A percentile compares a stretch with the other conserved stretches of the same genome.
Conservation (phyloP, 345 rosid genomes). For the Jatropha curcas region DNA sequence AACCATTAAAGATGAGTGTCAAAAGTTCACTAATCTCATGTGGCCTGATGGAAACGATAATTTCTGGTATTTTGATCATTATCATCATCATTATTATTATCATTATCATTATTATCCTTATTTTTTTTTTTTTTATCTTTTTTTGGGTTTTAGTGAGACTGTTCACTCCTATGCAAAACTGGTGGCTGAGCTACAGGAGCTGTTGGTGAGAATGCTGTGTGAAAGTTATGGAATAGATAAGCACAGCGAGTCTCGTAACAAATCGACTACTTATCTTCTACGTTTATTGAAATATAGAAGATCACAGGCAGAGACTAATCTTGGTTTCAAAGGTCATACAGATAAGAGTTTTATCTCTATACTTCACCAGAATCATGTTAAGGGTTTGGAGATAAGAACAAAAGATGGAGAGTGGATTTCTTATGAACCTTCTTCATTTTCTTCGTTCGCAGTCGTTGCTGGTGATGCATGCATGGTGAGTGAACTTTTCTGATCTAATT, state of each 20-base stretch:
- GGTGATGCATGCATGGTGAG: conserved; percentile 68
- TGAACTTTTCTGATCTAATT: not conserved
- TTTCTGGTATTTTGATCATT: conserved; percentile 29
- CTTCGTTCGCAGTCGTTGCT: conserved; percentile 47
- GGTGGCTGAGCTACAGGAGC: conserved; percentile 44
- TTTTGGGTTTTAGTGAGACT: conserved; percentile 33
- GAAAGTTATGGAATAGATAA: conserved; percentile 55
- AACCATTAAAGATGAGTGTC: conserved; percentile 21
- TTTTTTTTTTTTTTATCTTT: not conserved
- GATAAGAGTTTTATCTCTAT: conserved; percentile 65
- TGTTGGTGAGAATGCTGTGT: conserved; percentile 52
- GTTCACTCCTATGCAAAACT: conserved; percentile 39
- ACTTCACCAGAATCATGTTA: conserved; percentile 61
- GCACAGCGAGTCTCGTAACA: conserved; percentile 34
- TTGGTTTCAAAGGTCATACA: conserved; percentile 52
- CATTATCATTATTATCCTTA: too few relatives aligned
- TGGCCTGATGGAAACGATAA: conserved; percentile 44
- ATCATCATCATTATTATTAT: not conserved
- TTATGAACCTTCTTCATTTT: conserved; percentile 48
- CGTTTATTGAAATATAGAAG: conserved; percentile 50
- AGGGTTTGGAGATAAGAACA: conserved; percentile 47
- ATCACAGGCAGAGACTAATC: conserved; percentile 45
- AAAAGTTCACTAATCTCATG: conserved; percentile 40
- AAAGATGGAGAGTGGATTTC: conserved; percentile 50
- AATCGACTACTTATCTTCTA: conserved; percentile 51